Conservation (phyloP, 306 rosid species). For the Glycine latifolia region DNA sequence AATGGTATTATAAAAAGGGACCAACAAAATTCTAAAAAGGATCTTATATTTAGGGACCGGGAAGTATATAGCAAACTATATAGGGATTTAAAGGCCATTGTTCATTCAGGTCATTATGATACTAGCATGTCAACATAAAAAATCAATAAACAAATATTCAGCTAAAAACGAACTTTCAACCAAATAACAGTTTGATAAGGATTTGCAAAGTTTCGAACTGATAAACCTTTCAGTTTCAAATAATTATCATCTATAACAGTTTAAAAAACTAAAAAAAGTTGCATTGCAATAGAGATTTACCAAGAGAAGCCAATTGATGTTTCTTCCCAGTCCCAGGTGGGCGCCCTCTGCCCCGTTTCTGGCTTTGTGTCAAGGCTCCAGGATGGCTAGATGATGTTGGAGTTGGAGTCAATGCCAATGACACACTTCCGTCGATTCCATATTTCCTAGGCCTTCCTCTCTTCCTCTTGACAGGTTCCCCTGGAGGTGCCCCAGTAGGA, state of each 20-base stretch:
- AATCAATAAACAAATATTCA: too few species aligned
- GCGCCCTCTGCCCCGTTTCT: slow-evolving; percentile 86
- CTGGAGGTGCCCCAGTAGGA: slow-evolving; percentile 60
- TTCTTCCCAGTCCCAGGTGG: slow-evolving; percentile 94
- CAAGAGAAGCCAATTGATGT: slow-evolving; percentile 80
- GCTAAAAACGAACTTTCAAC: too few species aligned
- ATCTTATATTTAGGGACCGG: too few species aligned
- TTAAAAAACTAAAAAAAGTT: not conserved
- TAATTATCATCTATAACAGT: slow-evolving; percentile 28
- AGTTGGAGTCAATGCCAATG: slow-evolving; percentile 76
- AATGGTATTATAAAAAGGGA: too few species aligned
- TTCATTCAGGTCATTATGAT: too few species aligned
- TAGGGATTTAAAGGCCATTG: too few species aligned
- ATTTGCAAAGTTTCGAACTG: not conserved
- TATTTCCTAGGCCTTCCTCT: slow-evolving; percentile 97
- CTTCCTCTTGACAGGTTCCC: slow-evolving; percentile 79
- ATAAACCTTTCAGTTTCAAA: slow-evolving; percentile 27
- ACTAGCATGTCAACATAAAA: too few species aligned
- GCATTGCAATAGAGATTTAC: slow-evolving; percentile 52
- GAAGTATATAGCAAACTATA: too few species aligned
- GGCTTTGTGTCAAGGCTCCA: slow-evolving; percentile 52
- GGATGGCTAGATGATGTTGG: slow-evolving; percentile 55
- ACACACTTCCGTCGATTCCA: slow-evolving; percentile 85
- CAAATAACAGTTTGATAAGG: too few species aligned
- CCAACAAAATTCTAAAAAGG: too few species aligned